Evolutionary conservation across 1,284 basidiomycete genomes (phyloP).

Genomic region (Trichosporon coremiiforme): DNA sequence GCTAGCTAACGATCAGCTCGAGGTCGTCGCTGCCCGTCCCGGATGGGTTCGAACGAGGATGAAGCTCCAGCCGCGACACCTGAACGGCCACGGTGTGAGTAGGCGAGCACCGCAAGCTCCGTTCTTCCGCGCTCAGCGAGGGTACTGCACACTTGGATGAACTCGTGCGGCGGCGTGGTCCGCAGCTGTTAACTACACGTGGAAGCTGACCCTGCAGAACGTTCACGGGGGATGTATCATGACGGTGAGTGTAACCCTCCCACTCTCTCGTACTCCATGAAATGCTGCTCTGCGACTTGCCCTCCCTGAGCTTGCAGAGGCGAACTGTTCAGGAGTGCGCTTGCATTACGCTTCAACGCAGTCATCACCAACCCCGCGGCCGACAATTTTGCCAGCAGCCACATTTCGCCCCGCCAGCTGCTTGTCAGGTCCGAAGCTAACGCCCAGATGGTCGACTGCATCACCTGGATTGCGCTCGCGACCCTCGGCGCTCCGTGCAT

Average conservation of each 20-base stretch:
- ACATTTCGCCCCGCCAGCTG: too few relatives aligned
- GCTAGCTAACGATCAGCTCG: slow-evolving; percentile 17
- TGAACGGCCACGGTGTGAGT: slow-evolving; percentile 28
- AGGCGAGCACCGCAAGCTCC: neutral
- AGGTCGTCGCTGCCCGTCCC: slow-evolving; percentile 30
- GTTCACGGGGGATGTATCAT: slow-evolving; percentile 29
- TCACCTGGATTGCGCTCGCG: slow-evolving; percentile 26
- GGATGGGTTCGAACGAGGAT: slow-evolving; percentile 21
- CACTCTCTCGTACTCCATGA: too few relatives aligned
- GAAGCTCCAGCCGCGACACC: slow-evolving; percentile 21
- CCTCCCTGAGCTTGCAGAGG: too few relatives aligned
- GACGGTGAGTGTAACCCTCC: slow-evolving; percentile 10
- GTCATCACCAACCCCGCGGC: too few relatives aligned
- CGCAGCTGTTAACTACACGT: too few relatives aligned
- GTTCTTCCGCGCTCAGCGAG: too few relatives aligned
- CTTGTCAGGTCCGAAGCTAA: slow-evolving; percentile 2
- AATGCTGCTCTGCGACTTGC: too few relatives aligned
- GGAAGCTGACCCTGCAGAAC: slow-evolving; percentile 1
- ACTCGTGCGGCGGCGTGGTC: too few relatives aligned
- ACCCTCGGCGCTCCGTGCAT: slow-evolving; percentile 24
- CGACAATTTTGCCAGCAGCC: too few relatives aligned
- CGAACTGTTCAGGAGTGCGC: too few relatives aligned
- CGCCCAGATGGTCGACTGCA: slow-evolving; percentile 28
- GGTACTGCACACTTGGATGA: too few relatives aligned
- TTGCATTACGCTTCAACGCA: too few relatives aligned